A percentile compares a stretch with the other conserved stretches of the same genome.
Conservation (phyloP, 352 stramenopile species). For the Phytophthora litchii region DNA sequence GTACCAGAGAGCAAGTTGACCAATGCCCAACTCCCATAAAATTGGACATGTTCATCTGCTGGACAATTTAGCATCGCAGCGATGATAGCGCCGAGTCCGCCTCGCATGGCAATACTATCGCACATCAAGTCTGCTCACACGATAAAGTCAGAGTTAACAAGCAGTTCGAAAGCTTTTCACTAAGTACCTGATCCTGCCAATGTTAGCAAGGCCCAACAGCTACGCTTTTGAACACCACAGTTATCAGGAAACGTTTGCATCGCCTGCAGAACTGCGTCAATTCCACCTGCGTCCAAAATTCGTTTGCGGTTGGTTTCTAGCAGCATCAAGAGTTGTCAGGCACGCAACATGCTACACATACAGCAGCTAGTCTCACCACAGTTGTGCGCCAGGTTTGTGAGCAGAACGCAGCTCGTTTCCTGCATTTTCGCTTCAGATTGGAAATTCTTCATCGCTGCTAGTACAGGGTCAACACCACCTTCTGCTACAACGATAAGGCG, state of each 20-base stretch:
- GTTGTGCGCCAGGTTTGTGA: slow-evolving; percentile 91
- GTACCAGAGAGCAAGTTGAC: slow-evolving; percentile 71
- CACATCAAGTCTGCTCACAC: slow-evolving; percentile 60
- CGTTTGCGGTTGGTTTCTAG: slow-evolving; percentile 86
- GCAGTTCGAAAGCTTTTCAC: not conserved
- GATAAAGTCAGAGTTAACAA: slow-evolving; percentile 1
- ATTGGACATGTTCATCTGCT: slow-evolving; percentile 59
- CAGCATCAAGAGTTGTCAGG: slow-evolving; percentile 1
- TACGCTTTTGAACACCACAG: slow-evolving; percentile 72
- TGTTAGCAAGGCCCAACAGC: slow-evolving; percentile 86
- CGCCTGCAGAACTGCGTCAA: slow-evolving; percentile 81
- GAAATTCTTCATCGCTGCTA: slow-evolving; percentile 73
- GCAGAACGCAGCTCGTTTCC: slow-evolving; percentile 67
- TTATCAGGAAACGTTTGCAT: slow-evolving; percentile 88
- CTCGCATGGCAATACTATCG: slow-evolving; percentile 60
- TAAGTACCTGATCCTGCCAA: slow-evolving; percentile 70
- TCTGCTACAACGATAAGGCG: slow-evolving; percentile 72
- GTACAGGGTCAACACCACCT: slow-evolving; percentile 56
- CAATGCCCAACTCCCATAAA: slow-evolving; percentile 72
- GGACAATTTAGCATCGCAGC: slow-evolving; percentile 81
- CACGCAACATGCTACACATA: not conserved
- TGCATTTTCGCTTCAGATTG: slow-evolving; percentile 64
- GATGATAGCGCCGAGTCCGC: slow-evolving; percentile 69
- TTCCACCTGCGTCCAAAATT: slow-evolving; percentile 66
- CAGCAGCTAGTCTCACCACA: slow-evolving; percentile 42